Percentiles rank a stretch among this genome's conserved stretches.
Evolutionary conservation across 2,329 filamentous ascomycete species (phyloP).

Genomic region (Leptographium lundbergii): DNA sequence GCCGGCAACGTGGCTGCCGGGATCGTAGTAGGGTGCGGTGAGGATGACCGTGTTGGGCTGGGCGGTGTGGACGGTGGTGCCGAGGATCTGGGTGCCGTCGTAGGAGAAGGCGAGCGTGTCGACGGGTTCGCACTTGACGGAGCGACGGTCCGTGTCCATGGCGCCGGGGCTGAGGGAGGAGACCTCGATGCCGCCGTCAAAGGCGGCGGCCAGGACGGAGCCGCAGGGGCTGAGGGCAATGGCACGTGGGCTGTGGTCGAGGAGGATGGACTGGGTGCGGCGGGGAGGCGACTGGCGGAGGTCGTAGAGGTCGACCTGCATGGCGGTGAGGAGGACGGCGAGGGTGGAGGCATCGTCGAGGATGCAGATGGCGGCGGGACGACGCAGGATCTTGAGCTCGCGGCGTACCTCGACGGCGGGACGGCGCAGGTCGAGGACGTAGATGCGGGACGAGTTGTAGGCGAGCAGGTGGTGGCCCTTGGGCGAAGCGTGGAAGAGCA

Average conservation of each 20-base stretch:
- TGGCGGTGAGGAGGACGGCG: slow-evolving; percentile 68
- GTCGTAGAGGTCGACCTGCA: slow-evolving; percentile 79
- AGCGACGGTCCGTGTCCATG: slow-evolving; percentile 52
- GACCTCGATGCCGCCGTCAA: slow-evolving; percentile 81
- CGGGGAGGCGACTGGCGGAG: slow-evolving; percentile 51
- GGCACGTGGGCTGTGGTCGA: slow-evolving; percentile 67
- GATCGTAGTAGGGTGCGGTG: slow-evolving; percentile 69
- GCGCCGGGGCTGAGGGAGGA: slow-evolving; percentile 57
- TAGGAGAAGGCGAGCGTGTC: slow-evolving; percentile 64
- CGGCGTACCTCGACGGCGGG: slow-evolving; percentile 52
- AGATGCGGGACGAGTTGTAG: slow-evolving; percentile 75
- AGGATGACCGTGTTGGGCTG: slow-evolving; percentile 62
- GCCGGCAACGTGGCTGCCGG: slow-evolving; percentile 50
- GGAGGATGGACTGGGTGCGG: slow-evolving; percentile 59
- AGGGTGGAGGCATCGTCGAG: slow-evolving; percentile 65
- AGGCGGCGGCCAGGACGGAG: slow-evolving; percentile 71
- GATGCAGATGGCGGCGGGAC: slow-evolving; percentile 66
- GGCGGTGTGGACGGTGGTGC: slow-evolving; percentile 54
- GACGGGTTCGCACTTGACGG: slow-evolving; percentile 67
- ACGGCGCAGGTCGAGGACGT: slow-evolving; percentile 57
- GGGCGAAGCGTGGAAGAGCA: slow-evolving; percentile 71
- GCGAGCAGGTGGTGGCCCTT: slow-evolving; percentile 63
- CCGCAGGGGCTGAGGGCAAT: slow-evolving; percentile 74
- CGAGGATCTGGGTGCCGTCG: slow-evolving; percentile 66
- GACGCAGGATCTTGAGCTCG: slow-evolving; percentile 67